Percentiles rank a stretch among this genome's conserved stretches.
Evolutionary conservation across 345 rosid species (phyloP).

Genomic region (Lumnitzera littorea): DNA sequence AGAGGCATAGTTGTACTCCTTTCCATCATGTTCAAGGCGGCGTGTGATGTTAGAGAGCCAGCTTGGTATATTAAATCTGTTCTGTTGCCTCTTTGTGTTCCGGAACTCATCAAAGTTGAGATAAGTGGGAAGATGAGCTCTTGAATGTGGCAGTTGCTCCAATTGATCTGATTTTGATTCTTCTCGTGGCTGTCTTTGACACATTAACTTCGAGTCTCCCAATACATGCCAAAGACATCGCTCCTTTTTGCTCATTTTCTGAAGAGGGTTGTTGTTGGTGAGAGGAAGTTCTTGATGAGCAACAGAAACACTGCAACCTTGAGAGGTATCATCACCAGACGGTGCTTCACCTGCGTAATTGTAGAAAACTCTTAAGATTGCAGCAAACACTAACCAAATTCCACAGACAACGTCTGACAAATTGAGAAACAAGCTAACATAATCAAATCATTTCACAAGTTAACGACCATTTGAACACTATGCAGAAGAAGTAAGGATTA

Average conservation of each 20-base stretch:
- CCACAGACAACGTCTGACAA: background rate
- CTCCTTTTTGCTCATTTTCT: constrained; percentile 27
- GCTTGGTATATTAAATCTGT: constrained; percentile 26
- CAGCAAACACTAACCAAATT: constrained; percentile 1
- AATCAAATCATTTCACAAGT: too few species aligned
- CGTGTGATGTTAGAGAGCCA: constrained; percentile 57
- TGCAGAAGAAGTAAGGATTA: too few species aligned
- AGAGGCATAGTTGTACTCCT: constrained; percentile 82
- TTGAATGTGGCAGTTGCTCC: constrained; percentile 15
- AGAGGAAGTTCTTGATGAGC: constrained; percentile 23
- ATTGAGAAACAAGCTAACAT: too few species aligned
- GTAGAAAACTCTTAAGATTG: constrained; percentile 7
- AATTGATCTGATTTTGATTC: constrained; percentile 15
- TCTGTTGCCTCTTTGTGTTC: constrained; percentile 34
- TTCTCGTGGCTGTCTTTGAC: constrained; percentile 28
- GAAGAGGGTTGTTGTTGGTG: constrained; percentile 28
- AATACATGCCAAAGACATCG: constrained; percentile 41
- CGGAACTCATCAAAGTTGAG: constrained; percentile 61
- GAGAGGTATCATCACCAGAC: constrained; percentile 27
- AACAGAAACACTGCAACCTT: constrained; percentile 20
- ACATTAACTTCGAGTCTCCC: constrained; percentile 35
- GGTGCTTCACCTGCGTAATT: constrained; percentile 23
- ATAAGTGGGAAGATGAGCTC: constrained; percentile 29
- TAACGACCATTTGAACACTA: too few species aligned
- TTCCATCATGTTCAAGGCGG: constrained; percentile 80